A percentile compares a stretch with the other conserved stretches of the same genome.
Conservation (phyloP, 2,329 filamentous ascomycete genomes). For the Fusarium incarnatum region DNA sequence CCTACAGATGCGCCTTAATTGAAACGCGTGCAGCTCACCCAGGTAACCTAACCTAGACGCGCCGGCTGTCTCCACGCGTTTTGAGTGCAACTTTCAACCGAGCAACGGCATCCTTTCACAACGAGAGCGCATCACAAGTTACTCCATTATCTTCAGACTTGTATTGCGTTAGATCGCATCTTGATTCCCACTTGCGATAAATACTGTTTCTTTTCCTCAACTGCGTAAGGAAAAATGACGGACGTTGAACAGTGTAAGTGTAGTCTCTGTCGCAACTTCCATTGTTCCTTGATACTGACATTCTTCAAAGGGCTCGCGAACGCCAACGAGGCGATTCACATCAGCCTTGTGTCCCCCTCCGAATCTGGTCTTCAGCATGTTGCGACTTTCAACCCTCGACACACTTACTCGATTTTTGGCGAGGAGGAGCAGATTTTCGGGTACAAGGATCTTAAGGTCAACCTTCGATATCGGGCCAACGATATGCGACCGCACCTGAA, state of each 20-base stretch:
- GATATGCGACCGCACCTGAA: conserved; percentile 84
- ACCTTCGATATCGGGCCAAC: conserved; percentile 72
- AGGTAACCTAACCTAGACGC: conserved; percentile 9
- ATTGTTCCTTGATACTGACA: conserved; percentile 33
- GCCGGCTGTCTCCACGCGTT: conserved; percentile 26
- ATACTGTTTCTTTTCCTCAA: background rate
- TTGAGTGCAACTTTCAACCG: conserved; percentile 8
- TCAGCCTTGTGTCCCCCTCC: conserved; percentile 68
- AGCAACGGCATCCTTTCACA: conserved; percentile 26
- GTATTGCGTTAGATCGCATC: conserved; percentile 1
- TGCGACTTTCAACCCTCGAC: conserved; percentile 82
- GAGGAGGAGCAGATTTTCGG: conserved; percentile 94
- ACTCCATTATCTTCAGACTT: background rate
- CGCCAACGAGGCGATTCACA: conserved; percentile 71
- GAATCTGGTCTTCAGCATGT: conserved; percentile 65
- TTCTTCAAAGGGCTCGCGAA: conserved; percentile 65
- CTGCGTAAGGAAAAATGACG: conserved; percentile 42
- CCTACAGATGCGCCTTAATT: conserved; percentile 28
- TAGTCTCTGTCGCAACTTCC: conserved; percentile 1
- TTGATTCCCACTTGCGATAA: background rate
- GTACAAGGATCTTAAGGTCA: conserved; percentile 83
- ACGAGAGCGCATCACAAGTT: conserved; percentile 17
- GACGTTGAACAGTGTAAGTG: conserved; percentile 52
- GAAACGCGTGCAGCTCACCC: conserved; percentile 27
- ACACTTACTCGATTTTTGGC: conserved; percentile 92